phyloP scores from a whole-genome alignment of 768 basidiomycete genomes.

The Leucocoprinus birnbaumii region DNA sequence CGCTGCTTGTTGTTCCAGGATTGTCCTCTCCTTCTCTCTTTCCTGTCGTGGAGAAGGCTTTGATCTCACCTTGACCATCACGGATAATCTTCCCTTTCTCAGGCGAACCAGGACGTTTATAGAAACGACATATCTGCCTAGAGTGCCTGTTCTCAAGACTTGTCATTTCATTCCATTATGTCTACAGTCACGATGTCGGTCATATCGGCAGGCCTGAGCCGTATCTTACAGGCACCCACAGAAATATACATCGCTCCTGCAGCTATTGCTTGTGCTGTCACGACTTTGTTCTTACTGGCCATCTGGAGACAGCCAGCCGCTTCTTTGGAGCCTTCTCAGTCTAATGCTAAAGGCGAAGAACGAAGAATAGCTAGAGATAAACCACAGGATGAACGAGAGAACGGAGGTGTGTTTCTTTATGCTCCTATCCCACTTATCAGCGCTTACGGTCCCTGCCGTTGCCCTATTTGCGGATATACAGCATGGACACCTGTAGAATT shows the following conservation, averaged over 20 bases:
- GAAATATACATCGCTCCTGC: not conserved
- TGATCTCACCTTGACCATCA: not conserved
- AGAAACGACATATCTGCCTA: not conserved
- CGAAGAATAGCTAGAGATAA: not conserved
- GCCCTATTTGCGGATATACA: slow-evolving; percentile 17
- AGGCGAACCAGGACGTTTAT: not conserved
- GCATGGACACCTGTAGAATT: slow-evolving; percentile 55
- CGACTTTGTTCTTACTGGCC: not conserved
- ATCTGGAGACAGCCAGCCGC: not conserved
- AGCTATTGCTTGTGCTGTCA: slow-evolving; percentile 1
- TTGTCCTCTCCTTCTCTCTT: not conserved
- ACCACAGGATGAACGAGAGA: not conserved
- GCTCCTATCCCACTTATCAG: not conserved
- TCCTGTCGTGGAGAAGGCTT: not conserved
- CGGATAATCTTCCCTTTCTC: not conserved
- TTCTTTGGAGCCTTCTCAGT: not conserved
- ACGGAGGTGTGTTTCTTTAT: slow-evolving; percentile 1
- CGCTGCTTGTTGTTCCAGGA: not conserved
- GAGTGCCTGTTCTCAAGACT: not conserved
- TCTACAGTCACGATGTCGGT: not conserved
- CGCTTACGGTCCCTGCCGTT: slow-evolving; percentile 12
- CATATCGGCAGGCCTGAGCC: not conserved
- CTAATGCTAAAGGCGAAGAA: not conserved
- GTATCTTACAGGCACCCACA: not conserved
- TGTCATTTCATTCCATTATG: not conserved